These are phyloP conservation scores for Cicer cuneatum DNA, from an alignment of 306 rosid genomes.

Conservation along the genomic window DNA sequence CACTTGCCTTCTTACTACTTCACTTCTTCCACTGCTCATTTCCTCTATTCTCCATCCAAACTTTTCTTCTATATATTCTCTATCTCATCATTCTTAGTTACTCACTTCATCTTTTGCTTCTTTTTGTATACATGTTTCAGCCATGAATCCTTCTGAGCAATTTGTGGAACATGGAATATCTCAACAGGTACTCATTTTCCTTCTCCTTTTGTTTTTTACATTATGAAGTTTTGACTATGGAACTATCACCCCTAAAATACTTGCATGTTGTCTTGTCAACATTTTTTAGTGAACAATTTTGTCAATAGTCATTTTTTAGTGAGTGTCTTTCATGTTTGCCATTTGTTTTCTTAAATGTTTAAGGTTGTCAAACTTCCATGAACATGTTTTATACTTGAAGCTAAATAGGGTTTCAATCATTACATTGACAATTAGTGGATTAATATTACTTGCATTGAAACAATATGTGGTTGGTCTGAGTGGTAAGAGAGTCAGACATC, in stretches of 20 bases:
- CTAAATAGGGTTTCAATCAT: too few relatives aligned
- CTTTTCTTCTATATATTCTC: conserved; percentile 48
- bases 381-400: conserved; percentile 7
- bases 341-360: conserved; percentile 24
- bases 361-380: conserved; percentile 15
- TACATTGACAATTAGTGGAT: too few relatives aligned
- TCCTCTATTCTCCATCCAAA: conserved; percentile 32
- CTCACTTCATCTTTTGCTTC: conserved; percentile 27
- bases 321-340: conserved; percentile 30
- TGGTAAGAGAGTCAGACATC: too few relatives aligned
- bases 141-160: conserved; percentile 75
- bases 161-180: conserved; percentile 63
- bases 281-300: neutral
- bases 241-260: neutral
- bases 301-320: neutral
- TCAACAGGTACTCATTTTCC: conserved; percentile 56
- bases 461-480: too few relatives aligned
- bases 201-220: neutral
- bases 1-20: conserved; percentile 58
- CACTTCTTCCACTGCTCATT: conserved; percentile 40
- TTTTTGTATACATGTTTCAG: conserved; percentile 24
- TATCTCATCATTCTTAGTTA: conserved; percentile 43
- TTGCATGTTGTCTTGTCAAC: too few relatives aligned
- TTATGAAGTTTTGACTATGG: neutral
- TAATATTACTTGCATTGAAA: too few relatives aligned